phyloP scores from a whole-genome alignment of 2,329 filamentous ascomycete species.

The Xylaria sp. region DNA sequence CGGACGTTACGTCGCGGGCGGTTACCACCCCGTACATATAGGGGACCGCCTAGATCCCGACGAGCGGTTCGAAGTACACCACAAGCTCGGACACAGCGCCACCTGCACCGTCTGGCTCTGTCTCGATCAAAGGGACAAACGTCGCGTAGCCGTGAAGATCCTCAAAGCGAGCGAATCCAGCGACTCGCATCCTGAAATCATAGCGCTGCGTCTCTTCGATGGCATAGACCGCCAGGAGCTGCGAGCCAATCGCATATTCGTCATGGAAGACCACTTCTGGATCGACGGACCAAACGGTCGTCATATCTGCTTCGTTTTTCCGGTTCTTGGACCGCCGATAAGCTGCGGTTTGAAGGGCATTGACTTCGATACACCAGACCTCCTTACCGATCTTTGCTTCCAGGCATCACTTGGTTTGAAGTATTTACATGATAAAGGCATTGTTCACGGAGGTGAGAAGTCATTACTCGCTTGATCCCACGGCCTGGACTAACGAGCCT shows the following conservation, averaged over 20 bases:
- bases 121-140: neutral
- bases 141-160: constrained; percentile 5
- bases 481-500: neutral
- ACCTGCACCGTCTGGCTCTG: constrained; percentile 9
- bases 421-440: constrained; percentile 7
- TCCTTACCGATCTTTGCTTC: constrained; percentile 8
- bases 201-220: constrained; percentile 3
- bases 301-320: constrained; percentile 11
- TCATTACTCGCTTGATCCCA: neutral
- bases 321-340: constrained; percentile 7
- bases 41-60: constrained; percentile 10
- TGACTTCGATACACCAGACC: constrained; percentile 5
- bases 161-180: constrained; percentile 2
- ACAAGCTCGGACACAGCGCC: constrained; percentile 11
- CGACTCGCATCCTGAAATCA: neutral
- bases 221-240: neutral
- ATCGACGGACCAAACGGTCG: constrained; percentile 12
- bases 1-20: constrained; percentile 1
- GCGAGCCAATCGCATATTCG: constrained; percentile 4
- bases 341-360: constrained; percentile 1
- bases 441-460: constrained; percentile 14
- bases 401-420: constrained; percentile 6
- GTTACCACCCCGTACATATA: constrained; percentile 12
- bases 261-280: constrained; percentile 8
- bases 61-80: constrained; percentile 11